Percentiles rank a stretch among this genome's conserved stretches.
phyloP scores from a whole-genome alignment of 352 stramenopile genomes.

The Pythium biforme region DNA sequence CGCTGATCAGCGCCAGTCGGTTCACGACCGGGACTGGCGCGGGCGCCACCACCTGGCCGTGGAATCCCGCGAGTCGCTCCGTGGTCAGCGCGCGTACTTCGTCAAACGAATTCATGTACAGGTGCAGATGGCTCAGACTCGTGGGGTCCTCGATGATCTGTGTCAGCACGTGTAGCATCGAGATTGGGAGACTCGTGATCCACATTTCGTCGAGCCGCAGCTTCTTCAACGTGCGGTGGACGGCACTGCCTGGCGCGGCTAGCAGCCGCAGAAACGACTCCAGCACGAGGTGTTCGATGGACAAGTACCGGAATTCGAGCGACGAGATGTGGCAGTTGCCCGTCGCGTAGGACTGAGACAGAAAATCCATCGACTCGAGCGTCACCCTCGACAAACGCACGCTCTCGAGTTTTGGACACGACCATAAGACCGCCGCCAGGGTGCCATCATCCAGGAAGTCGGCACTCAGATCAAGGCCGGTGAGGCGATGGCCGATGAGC shows the following conservation, averaged over 20 bases:
- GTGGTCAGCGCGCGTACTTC: neutral
- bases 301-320: neutral
- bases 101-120: neutral
- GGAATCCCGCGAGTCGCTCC: neutral
- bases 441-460: neutral
- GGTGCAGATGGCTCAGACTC: neutral
- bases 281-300: neutral
- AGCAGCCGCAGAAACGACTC: constrained; percentile 6
- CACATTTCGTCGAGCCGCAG: constrained; percentile 6
- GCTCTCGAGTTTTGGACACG: constrained; percentile 1
- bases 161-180: neutral
- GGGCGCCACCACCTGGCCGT: neutral
- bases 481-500: neutral
- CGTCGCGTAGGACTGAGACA: constrained; percentile 1
- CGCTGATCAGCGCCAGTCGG: constrained; percentile 6
- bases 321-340: constrained; percentile 1
- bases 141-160: neutral
- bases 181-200: neutral
- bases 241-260: neutral
- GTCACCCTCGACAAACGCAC: neutral
- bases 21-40: neutral
- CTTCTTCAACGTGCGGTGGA: constrained; percentile 1
- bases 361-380: neutral
- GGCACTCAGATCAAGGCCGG: neutral
- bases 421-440: neutral